A percentile compares a stretch with the other conserved stretches of the same genome.
Evolutionary conservation across 148 eudicot species (phyloP).

Genomic region (Diospyros kaki): DNA sequence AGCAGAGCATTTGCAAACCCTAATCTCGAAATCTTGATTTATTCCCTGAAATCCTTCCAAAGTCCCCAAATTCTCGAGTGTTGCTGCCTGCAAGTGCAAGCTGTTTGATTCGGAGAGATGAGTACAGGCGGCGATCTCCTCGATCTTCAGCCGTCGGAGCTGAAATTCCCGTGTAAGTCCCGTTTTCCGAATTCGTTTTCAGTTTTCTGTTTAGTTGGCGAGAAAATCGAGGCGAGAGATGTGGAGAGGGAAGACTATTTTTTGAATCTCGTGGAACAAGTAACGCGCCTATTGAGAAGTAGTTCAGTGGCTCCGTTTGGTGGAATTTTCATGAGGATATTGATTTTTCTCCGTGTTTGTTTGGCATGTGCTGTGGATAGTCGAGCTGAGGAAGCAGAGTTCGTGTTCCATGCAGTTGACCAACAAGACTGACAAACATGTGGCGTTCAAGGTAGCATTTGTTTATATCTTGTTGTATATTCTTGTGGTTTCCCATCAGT

Average conservation of each 20-base stretch:
- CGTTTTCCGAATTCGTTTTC: slow-evolving; percentile 6
- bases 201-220: slow-evolving; percentile 2
- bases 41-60: not conserved
- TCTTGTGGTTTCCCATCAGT: slow-evolving; percentile 4
- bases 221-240: not conserved
- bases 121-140: slow-evolving; percentile 54
- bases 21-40: not conserved
- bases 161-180: slow-evolving; percentile 62
- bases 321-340: slow-evolving; percentile 14
- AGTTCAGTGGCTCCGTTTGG: not conserved
- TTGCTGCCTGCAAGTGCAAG: not conserved
- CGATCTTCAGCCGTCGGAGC: slow-evolving; percentile 58
- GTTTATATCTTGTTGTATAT: not conserved
- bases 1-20: not conserved
- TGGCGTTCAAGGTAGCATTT: slow-evolving; percentile 67
- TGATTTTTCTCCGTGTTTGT: slow-evolving; percentile 22
- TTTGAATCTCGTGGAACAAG: not conserved
- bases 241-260: not conserved
- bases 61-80: not conserved
- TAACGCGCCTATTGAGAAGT: not conserved
- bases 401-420: slow-evolving; percentile 53
- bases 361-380: slow-evolving; percentile 27
- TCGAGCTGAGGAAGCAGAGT: slow-evolving; percentile 65
- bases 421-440: slow-evolving; percentile 52
- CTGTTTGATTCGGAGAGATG: slow-evolving; percentile 27